Evolutionary conservation across 2,329 filamentous ascomycete genomes (phyloP).

Genomic region (Verruconis gallopava): DNA sequence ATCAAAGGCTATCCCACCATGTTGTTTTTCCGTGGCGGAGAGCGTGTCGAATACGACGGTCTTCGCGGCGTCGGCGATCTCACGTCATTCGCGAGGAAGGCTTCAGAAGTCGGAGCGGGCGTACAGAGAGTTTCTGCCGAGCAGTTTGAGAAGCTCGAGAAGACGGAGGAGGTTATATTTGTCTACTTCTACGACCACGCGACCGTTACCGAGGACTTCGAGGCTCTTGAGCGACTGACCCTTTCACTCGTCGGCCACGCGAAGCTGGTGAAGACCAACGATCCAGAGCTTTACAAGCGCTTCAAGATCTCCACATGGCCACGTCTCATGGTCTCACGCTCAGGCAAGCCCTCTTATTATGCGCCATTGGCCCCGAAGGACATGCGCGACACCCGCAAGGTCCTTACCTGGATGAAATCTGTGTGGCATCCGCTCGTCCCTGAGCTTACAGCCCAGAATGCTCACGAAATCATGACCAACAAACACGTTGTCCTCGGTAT

Average conservation of each 20-base stretch:
- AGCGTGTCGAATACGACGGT: constrained; percentile 85
- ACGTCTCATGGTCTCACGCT: constrained; percentile 76
- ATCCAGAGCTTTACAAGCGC: constrained; percentile 58
- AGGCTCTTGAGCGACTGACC: constrained; percentile 72
- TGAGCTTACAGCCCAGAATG: constrained; percentile 82
- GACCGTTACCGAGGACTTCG: constrained; percentile 84
- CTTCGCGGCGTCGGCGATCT: constrained; percentile 87
- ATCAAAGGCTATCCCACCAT: constrained; percentile 77
- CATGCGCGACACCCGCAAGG: constrained; percentile 73
- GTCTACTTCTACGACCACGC: constrained; percentile 96
- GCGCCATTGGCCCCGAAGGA: constrained; percentile 74
- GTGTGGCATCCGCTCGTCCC: constrained; percentile 95
- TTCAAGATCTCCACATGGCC: constrained; percentile 98
- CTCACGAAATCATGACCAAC: constrained; percentile 86
- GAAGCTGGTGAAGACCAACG: constrained; percentile 82
- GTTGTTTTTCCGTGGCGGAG: constrained; percentile 81
- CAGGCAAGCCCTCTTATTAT: constrained; percentile 84
- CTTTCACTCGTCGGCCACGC: constrained; percentile 83
- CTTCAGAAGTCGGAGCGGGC: constrained; percentile 61
- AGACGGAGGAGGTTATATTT: constrained; percentile 92
- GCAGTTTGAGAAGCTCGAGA: constrained; percentile 68
- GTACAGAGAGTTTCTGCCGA: constrained; percentile 69
- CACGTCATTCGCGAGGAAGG: constrained; percentile 73
- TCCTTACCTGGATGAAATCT: constrained; percentile 86
- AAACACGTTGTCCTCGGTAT: constrained; percentile 76